Conservation (phyloP, 1,139 yeast species). For the Blastobotrys proliferans region DNA sequence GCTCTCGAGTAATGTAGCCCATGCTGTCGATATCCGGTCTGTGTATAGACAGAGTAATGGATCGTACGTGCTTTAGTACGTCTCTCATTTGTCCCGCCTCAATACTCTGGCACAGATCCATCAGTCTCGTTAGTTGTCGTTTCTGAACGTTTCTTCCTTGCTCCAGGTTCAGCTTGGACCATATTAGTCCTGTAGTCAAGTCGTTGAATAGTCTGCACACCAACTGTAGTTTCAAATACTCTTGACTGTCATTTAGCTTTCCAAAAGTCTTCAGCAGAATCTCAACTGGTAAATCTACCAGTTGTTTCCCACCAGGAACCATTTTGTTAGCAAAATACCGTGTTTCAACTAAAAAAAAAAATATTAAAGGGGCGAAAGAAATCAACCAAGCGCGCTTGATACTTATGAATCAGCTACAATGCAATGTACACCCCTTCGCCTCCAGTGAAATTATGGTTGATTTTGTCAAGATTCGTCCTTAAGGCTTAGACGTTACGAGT, state of each 20-base stretch:
- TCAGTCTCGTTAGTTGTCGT: not conserved
- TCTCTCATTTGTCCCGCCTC: not conserved
- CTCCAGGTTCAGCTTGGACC: not conserved
- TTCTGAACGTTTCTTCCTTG: not conserved
- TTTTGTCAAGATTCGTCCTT: no score
- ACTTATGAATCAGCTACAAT: no score
- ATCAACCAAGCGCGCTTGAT: no score
- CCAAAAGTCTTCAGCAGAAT: not conserved
- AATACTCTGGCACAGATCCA: not conserved
- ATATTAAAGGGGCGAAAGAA: no score
- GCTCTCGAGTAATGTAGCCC: not conserved
- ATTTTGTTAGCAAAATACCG: no score
- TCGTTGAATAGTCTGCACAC: not conserved
- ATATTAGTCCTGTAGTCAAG: not conserved
- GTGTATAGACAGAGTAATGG: not conserved
- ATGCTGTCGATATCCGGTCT: not conserved
- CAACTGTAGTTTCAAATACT: not conserved
- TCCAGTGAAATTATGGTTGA: no score
- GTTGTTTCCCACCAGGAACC: no score
- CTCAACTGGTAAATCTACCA: conserved; percentile 1
- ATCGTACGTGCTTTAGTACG: conserved; percentile 2
- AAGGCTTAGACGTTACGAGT: no score
- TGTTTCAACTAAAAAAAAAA: no score
- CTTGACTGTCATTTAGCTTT: not conserved
- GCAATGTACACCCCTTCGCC: no score